A percentile compares a stretch with the other conserved stretches of the same genome.
Conservation (phyloP, 148 eudicot genomes). For the Chenopodium album region DNA sequence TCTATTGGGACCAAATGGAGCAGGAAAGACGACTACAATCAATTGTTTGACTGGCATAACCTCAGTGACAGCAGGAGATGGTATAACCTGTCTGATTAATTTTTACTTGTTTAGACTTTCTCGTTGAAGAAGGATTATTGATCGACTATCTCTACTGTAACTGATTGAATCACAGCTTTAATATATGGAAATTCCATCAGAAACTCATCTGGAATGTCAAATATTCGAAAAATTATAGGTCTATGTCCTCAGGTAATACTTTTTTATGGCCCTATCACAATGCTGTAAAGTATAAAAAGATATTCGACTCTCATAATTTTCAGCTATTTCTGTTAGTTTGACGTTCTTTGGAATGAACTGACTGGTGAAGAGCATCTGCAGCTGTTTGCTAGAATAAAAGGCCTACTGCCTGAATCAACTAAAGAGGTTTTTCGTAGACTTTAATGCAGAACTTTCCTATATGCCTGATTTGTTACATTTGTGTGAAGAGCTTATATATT, state of each 20-base stretch:
- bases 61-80: conserved; percentile 84
- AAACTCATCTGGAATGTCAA: conserved; percentile 75
- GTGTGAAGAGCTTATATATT: neutral
- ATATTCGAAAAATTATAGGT: conserved; percentile 73
- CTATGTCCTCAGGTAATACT: conserved; percentile 88
- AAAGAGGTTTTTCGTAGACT: conserved; percentile 36
- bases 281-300: neutral
- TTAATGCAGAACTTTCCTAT: neutral
- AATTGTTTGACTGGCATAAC: conserved; percentile 83
- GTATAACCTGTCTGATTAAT: conserved; percentile 27
- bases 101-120: neutral
- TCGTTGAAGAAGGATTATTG: neutral
- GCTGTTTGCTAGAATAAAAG: conserved; percentile 83
- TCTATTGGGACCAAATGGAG: conserved; percentile 96
- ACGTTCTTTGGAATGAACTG: conserved; percentile 81
- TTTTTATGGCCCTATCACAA: neutral
- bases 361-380: conserved; percentile 83
- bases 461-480: neutral
- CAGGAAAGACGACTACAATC: conserved; percentile 85
- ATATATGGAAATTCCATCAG: conserved; percentile 74
- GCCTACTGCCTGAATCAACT: conserved; percentile 62
- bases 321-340: conserved; percentile 49
- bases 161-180: conserved; percentile 44
- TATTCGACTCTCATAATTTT: conserved; percentile 1
- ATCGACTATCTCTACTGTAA: neutral